Evolutionary conservation across 129 eudicot genomes (phyloP).

Genomic region (Artemisia annua): DNA sequence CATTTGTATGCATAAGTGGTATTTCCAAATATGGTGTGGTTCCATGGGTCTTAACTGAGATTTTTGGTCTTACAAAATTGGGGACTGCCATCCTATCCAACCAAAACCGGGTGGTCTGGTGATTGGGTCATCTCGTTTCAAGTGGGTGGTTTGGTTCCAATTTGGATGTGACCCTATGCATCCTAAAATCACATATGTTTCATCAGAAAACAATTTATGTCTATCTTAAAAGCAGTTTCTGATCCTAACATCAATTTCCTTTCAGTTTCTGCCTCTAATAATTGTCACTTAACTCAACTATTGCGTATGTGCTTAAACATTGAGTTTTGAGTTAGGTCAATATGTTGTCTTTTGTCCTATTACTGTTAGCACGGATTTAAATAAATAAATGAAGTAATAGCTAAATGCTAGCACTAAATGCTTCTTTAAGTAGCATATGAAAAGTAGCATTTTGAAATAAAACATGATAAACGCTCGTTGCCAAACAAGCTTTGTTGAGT

Average conservation of each 20-base stretch:
- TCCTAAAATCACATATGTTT: neutral
- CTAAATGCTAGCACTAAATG: no score
- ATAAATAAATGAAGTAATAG: neutral
- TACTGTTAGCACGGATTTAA: neutral
- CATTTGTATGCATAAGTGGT: neutral
- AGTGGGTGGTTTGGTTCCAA: neutral
- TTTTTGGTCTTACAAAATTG: no score
- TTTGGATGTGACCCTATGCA: neutral
- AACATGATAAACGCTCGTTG: no score
- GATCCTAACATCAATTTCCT: neutral
- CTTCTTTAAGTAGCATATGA: no score
- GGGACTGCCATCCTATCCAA: neutral
- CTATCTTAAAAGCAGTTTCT: neutral
- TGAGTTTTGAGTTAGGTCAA: no score
- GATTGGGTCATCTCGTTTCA: neutral
- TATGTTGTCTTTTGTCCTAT: neutral
- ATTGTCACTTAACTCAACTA: no score
- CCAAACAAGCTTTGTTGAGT: slow-evolving; percentile 53
- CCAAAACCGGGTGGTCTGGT: neutral
- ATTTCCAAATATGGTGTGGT: neutral
- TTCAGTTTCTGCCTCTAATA: neutral
- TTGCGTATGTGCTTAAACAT: no score
- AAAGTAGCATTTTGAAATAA: no score
- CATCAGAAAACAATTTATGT: neutral
- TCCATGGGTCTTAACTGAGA: no score